Base-by-base conservation (phyloP, 2,329 filamentous ascomycete genomes). In the Botrytis medusae region DNA sequence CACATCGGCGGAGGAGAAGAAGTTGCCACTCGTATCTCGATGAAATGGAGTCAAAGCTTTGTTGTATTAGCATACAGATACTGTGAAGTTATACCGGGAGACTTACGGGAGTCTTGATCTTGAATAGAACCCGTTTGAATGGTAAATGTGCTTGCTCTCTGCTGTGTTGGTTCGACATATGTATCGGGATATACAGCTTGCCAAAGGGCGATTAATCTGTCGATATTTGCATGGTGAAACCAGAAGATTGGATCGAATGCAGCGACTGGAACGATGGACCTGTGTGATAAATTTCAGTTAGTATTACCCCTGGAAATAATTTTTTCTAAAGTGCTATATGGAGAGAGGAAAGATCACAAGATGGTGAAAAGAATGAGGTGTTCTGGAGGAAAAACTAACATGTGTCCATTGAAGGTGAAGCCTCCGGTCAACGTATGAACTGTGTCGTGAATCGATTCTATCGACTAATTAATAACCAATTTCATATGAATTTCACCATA, bases 181-280 rank as follows among this genome's bases (percentile, higher is more conserved):
- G 87, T 87, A 37, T 89, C 83, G 0, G 91, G 91, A 75, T 95
- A 87, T 25, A 95, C 81, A 0, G 86, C 84, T 82, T 95, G 92
- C 92, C 92, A 96, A 73, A 96, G 86, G 48, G 92, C 88, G 75
- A 94, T 88, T 40, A 92, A 81, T 6, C 93, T 88, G 79, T 96
- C 93, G 20, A 93, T 86, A 81, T 92, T 94, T 54, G 84, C 72
- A 37, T 76, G 75, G 51, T 76, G 75, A 20, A 75, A 61, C 75
- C 74, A 74, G 86, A 76, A 76, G 22, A 93, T 83, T 0, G 93
- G 93, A 78, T 96, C 93, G 79, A 93, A 96, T 0, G 91, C 88
- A 89, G 88, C 46, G 89, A 89, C 81, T 87, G 91, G 57, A 87
- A 88, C 87, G 91, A 91, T 10, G 10, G 42, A 25, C 72, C 71